phyloP scores from a whole-genome alignment of 2,329 filamentous ascomycete species.

The Fusarium succisae region DNA sequence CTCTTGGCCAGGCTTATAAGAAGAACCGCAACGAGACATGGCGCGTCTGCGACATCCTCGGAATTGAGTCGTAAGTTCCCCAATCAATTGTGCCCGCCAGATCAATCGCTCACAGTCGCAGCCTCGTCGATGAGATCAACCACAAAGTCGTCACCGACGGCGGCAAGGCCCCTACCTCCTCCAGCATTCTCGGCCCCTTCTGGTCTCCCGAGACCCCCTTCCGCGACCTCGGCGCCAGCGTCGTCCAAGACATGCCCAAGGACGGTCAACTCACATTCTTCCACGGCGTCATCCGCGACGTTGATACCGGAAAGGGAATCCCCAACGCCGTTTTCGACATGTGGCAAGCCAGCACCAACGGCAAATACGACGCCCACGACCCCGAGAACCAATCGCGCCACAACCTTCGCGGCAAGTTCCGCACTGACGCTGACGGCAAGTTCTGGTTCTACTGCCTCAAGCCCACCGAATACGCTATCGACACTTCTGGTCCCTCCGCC shows the following conservation, averaged over 20 bases:
- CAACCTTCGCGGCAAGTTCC: slow-evolving; percentile 82
- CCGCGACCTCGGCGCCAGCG: slow-evolving; percentile 71
- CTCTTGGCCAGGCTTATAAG: slow-evolving; percentile 74
- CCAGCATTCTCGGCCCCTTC: slow-evolving; percentile 80
- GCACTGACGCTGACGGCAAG: slow-evolving; percentile 73
- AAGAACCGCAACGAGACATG: slow-evolving; percentile 78
- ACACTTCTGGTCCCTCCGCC: slow-evolving; percentile 65
- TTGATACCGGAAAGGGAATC: slow-evolving; percentile 73
- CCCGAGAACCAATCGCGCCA: slow-evolving; percentile 75
- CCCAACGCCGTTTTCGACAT: slow-evolving; percentile 77
- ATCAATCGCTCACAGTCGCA: neutral
- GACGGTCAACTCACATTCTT: slow-evolving; percentile 70
- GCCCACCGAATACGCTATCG: slow-evolving; percentile 77
- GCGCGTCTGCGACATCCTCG: slow-evolving; percentile 77
- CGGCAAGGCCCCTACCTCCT: slow-evolving; percentile 73
- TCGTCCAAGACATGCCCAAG: slow-evolving; percentile 70
- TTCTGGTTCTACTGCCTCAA: slow-evolving; percentile 80
- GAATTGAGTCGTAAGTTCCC: slow-evolving; percentile 71
- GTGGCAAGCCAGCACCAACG: slow-evolving; percentile 81
- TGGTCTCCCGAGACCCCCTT: slow-evolving; percentile 80
- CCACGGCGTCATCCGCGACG: slow-evolving; percentile 74
- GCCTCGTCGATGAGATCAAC: slow-evolving; percentile 61
- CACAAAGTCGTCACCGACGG: slow-evolving; percentile 71
- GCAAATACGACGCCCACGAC: slow-evolving; percentile 81
- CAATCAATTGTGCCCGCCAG: neutral